Percentiles rank a stretch among this genome's conserved stretches.
These are phyloP conservation scores for Kodamaea neixiangensis DNA, from an alignment of 805 yeast genomes.

Conservation along the genomic window DNA sequence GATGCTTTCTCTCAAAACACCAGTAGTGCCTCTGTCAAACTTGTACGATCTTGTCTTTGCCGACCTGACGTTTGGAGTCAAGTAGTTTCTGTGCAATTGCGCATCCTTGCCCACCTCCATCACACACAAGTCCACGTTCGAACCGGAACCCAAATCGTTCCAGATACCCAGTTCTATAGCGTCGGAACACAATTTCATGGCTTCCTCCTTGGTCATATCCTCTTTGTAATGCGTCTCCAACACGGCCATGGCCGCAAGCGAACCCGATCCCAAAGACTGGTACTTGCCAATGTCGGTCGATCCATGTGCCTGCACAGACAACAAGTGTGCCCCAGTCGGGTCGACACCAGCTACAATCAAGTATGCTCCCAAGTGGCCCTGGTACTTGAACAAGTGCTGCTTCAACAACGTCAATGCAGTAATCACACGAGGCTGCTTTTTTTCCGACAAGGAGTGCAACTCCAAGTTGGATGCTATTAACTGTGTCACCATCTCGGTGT, in stretches of 20 bases:
- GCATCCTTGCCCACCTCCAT: conserved; percentile 95
- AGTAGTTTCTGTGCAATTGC: conserved; percentile 76
- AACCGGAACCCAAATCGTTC: conserved; percentile 98
- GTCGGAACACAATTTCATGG: conserved; percentile 84
- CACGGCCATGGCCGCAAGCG: conserved; percentile 98
- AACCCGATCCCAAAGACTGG: conserved; percentile 93
- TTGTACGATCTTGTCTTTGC: conserved; percentile 80
- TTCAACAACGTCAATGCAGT: conserved; percentile 90
- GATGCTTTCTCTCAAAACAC: conserved; percentile 68
- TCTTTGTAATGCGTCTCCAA: conserved; percentile 85
- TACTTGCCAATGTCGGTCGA: conserved; percentile 95
- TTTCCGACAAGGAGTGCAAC: conserved; percentile 80
- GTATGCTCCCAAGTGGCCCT: conserved; percentile 97
- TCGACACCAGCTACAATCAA: conserved; percentile 97
- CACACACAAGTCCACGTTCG: conserved; percentile 96
- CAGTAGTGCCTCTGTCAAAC: conserved; percentile 94
- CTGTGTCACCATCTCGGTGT: conserved; percentile 97
- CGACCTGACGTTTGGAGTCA: conserved; percentile 87
- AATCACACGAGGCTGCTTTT: conserved; percentile 89
- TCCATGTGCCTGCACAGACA: conserved; percentile 96
- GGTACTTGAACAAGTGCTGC: conserved; percentile 94
- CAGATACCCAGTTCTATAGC: conserved; percentile 98
- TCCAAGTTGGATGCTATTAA: conserved; percentile 88
- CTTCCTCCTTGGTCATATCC: conserved; percentile 80
- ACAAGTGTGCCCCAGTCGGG: conserved; percentile 92